phyloP scores from a whole-genome alignment of 78 protist species.

The Anaeramoeba ignava region DNA sequence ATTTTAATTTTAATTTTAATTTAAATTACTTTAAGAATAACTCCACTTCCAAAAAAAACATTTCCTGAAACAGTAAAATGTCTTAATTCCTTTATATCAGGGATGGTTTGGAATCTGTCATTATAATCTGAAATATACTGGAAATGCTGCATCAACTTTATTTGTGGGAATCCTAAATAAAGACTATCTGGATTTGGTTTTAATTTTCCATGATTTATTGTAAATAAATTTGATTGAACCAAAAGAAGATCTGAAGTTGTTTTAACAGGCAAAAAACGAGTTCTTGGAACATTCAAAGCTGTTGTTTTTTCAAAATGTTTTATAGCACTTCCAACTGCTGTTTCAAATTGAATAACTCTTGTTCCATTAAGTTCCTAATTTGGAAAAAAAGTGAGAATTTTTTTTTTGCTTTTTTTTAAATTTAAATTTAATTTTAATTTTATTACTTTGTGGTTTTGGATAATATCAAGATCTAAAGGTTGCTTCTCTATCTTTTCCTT shows the following conservation, averaged over 20 bases:
- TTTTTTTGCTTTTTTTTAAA: slow-evolving; percentile 30
- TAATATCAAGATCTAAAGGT: slow-evolving; percentile 60
- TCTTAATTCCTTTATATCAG: slow-evolving; percentile 70
- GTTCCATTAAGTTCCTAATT: too few species aligned
- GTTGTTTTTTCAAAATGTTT: slow-evolving; percentile 52
- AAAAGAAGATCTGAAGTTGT: slow-evolving; percentile 73
- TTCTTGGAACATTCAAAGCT: slow-evolving; percentile 62
- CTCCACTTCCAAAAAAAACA: slow-evolving; percentile 66
- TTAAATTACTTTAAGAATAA: too few species aligned
- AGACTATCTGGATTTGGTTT: slow-evolving; percentile 34
- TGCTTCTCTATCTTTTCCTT: slow-evolving; percentile 23
- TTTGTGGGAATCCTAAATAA: slow-evolving; percentile 65
- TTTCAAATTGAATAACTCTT: slow-evolving; percentile 87
- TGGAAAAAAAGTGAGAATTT: too few species aligned
- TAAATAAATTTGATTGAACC: slow-evolving; percentile 70
- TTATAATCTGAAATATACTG: not conserved
- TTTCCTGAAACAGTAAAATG: slow-evolving; percentile 79
- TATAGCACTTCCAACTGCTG: slow-evolving; percentile 91
- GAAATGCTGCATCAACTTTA: slow-evolving; percentile 41
- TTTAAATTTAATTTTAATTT: not conserved
- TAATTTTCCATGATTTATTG: slow-evolving; percentile 31
- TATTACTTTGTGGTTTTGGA: slow-evolving; percentile 71
- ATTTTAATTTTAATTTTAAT: too few species aligned
- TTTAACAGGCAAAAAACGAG: slow-evolving; percentile 93
- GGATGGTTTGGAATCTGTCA: slow-evolving; percentile 38